Base-by-base conservation (phyloP, 192 early-diverging fungal genomes). In the Gaertneriomyces semiglobifer region DNA sequence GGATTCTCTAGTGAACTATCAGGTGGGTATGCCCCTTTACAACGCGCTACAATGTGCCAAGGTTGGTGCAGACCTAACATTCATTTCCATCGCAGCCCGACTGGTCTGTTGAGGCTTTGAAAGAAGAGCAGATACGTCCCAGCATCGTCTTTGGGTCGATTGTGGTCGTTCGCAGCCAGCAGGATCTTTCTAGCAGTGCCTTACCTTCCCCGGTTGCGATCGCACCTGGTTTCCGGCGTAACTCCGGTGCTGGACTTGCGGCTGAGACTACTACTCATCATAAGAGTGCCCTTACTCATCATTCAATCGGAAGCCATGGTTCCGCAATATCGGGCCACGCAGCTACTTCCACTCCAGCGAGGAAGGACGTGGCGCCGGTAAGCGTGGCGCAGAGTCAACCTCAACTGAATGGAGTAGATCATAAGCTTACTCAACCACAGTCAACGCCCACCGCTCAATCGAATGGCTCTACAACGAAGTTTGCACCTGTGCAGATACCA, bases 101-200 rank as follows among this genome's bases (percentile, higher is more conserved):
- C 9, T 63, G 62, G 62, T 53, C 46, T 33, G 18, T 33, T 33
- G 25, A 33, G 25, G 25, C 62, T 25, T 20, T 14, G 19, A 20
- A 52, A n/a, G 19, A 25, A 18, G 33, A 14, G 20, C 12, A 11
- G 14, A 18, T 12, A 39, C 46, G 50, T 10, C 46, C 62, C 19
- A 53, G 62, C 50, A 63, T 63, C n/a, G 12, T 63, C 11, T 63
- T 63, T 38, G 62, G 62, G 10, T 20, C 16, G 6, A 53, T 63
- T 10, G 12, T 18, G 45, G 62, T 63, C 14, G n/a, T 16, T 5
- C 10, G n/a, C 11, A n/a, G 39, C 14, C 19, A 40, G 19, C n/a
- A 61, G 41, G 10, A 16, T 5, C 4, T 14, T 14, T 16, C 14
- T 18, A 61, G n/a, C 11, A 33, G 40, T n/a, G 41, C 12, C 5